Percentiles rank a stretch among this genome's conserved stretches.
Evolutionary conservation across 1,139 yeast species (phyloP).

Genomic region (Pichia sp.): DNA sequence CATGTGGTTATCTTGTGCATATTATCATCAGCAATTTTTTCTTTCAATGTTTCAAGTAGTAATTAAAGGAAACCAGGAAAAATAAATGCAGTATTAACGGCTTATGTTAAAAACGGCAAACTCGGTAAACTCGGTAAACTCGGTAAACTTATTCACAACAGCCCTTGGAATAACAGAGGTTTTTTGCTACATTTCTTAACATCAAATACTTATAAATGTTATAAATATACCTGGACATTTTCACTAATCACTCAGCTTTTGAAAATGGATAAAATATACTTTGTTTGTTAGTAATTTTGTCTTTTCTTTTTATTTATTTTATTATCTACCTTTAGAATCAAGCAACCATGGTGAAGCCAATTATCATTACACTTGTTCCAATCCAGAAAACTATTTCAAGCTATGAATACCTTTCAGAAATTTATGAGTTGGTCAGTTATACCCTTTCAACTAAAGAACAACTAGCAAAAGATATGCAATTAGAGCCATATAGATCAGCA

Average conservation of each 20-base stretch:
- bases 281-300: no score
- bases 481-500: constrained; percentile 32
- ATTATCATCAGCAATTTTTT: no score
- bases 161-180: no score
- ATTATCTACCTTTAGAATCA: neutral
- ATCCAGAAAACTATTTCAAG: constrained; percentile 35
- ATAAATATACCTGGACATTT: no score
- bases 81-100: neutral
- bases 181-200: no score
- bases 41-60: no score
- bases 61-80: neutral
- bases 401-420: constrained; percentile 33
- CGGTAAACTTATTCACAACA: no score
- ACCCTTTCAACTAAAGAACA: constrained; percentile 37
- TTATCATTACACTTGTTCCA: constrained; percentile 43
- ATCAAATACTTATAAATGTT: no score
- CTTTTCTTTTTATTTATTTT: no score
- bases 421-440: constrained; percentile 42
- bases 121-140: neutral
- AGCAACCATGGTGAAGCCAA: constrained; percentile 22
- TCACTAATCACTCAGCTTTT: no score
- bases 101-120: neutral
- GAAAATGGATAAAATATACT: no score
- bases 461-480: constrained; percentile 33
- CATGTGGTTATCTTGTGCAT: no score